Evolutionary conservation across 2,329 filamentous ascomycete genomes (phyloP), one percentile per base, ranked within the genome.

Genomic region (Diaporthe capsici): DNA sequence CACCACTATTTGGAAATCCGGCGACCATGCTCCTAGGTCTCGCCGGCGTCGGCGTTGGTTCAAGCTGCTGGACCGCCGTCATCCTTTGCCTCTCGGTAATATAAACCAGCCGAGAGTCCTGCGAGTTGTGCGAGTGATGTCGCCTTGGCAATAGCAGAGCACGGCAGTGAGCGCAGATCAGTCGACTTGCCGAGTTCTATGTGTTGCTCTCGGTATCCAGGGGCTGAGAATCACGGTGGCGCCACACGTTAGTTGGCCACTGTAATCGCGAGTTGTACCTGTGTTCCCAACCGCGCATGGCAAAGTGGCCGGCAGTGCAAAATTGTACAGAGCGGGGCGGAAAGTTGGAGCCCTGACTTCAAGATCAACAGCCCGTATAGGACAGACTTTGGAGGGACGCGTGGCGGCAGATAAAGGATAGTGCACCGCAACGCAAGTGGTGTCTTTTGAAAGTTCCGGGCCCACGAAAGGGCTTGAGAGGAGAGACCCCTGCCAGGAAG

Each of bases 11-110:
- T 1, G 65, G 47, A n/a, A 71, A 72, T 17, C 75, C 77, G 67
- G 78, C 78, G 39, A 68, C 53, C 67, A 80, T 78, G 73, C 79
- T 82, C 53, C 78, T 79, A 6, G 81, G 80, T 76, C 77, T 77
- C 37, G 77, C 78, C 68, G 79, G 76, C 37, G 79, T 63, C 6
- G 80, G 77, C 75, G 79, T 58, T 8, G 78, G 77, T 75, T 81
- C 79, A 25, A 79, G 73, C 57, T 80, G 79, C 61, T 81, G 81
- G 6, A 77, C 76, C 28, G 76, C 72, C 65, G 76, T 63, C 76
- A 75, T 76, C 60, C 31, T 73, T 22, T 55, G 17, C 22, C 44
- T n/a, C 55, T 39, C 65, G 47, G 31, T 44, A 22, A 25, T 67
- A 28, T 57, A 8, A 22, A 39, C 47, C 20, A 51, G 47, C 49